These are phyloP conservation scores for Closterium sp. DNA, from an alignment of 139 green algal genomes.

Conservation along the genomic window DNA sequence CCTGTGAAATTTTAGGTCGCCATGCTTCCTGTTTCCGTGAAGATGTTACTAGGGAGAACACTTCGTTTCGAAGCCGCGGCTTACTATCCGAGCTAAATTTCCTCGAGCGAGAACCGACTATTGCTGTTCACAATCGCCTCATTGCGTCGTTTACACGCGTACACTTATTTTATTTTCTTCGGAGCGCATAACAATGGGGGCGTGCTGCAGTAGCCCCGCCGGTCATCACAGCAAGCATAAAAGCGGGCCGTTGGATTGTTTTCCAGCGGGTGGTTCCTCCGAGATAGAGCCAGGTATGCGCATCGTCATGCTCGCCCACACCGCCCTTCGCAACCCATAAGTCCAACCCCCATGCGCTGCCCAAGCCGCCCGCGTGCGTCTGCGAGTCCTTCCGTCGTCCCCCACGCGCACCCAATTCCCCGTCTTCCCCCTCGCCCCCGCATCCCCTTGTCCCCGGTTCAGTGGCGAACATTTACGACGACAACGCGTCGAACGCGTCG, in stretches of 20 bases:
- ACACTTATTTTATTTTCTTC: no score
- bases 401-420: not conserved
- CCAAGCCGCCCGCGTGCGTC: not conserved
- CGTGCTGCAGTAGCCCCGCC: not conserved
- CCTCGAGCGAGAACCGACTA: not conserved
- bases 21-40: not conserved
- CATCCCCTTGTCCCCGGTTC: not conserved
- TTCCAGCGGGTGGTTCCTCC: not conserved
- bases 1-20: not conserved
- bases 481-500: not conserved
- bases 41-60: not conserved
- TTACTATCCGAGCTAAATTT: not conserved
- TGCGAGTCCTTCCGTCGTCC: not conserved
- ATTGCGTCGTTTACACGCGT: not conserved
- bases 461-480: not conserved
- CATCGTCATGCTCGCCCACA: not conserved
- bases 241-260: not conserved
- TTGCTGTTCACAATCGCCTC: not conserved
- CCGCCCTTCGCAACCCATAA: not conserved
- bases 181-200: not conserved
- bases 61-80: not conserved
- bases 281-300: not conserved
- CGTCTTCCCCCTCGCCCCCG: not conserved
- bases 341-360: no score
- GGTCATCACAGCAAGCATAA: not conserved